Base-by-base conservation (phyloP, 345 rosid species). In the Linum lewisii region DNA sequence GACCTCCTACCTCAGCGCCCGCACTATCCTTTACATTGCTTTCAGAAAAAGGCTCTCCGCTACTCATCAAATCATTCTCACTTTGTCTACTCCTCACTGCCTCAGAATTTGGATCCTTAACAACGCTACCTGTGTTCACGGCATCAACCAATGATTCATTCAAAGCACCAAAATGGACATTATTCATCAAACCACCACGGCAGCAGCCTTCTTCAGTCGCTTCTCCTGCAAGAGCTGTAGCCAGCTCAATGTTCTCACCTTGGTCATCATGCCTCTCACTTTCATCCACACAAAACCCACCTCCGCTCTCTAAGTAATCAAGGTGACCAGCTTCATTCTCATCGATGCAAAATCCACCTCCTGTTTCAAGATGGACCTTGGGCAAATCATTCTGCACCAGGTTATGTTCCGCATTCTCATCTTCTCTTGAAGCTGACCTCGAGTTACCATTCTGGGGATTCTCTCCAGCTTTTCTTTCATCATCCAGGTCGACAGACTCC, bases 241-340 rank as follows among this genome's bases (percentile, higher is more conserved):
- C 25, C 8, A 38, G 42, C 24, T 36, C 60, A 26, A 32, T 24
- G 57, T 64, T 64, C 61, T 59, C 69, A 53, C 65, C 70, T 58
- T 65, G 57, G 45, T 78, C 72, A 26, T 72, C 36, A 0, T 13
- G 47, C 25, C 21, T 62, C 34, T 77, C 82, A 19, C 54, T 72
- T 72, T 82, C 93, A 21, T 77, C 82, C n/a, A 65, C 64, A 64
- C 89, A 88, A 72, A 86, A 88, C 38, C 95, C 95, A 0, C 91
- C 91, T 60, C 95, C 98, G 6, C 64, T 58, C 67, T 53, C 61
- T 57, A 68, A 74, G 73, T 82, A 79, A 66, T 77, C 66, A 36
- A 63, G 63, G 26, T 62, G 61, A 66, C 65, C 77, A 57, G 2
- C 62, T 63, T 76, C 83, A 19, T 42, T 82, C 57, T 83, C 88